Evolutionary conservation across 2,329 filamentous ascomycete species (phyloP).

Genomic region (Ceratocystis cacaofunesta): DNA sequence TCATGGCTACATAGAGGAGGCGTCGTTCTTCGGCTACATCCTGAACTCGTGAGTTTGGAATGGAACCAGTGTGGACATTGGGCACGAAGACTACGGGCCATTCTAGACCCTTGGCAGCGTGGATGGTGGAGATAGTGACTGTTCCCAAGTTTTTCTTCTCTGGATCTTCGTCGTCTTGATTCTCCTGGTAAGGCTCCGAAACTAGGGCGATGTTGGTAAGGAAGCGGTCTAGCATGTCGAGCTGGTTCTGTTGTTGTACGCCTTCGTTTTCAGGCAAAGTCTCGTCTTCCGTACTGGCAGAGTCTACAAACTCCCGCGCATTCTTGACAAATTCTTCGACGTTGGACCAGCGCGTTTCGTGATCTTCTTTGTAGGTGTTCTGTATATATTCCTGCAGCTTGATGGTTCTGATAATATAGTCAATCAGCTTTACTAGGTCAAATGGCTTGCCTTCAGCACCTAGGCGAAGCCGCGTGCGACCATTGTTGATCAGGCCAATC

Average conservation of each 20-base stretch:
- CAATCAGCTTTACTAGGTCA: slow-evolving; percentile 34
- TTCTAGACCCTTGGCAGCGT: slow-evolving; percentile 88
- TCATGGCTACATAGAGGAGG: slow-evolving; percentile 93
- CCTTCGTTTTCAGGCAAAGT: slow-evolving; percentile 54
- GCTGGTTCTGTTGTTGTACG: slow-evolving; percentile 49
- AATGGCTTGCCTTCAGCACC: slow-evolving; percentile 22
- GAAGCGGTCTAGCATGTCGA: slow-evolving; percentile 54
- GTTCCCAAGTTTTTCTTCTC: slow-evolving; percentile 24
- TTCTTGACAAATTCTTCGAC: slow-evolving; percentile 76
- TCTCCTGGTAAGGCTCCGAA: slow-evolving; percentile 55
- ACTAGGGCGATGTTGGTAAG: slow-evolving; percentile 84
- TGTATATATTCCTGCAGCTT: slow-evolving; percentile 61
- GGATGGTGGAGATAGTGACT: slow-evolving; percentile 89
- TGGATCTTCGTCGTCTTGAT: slow-evolving; percentile 39
- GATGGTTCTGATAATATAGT: slow-evolving; percentile 46
- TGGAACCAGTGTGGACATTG: slow-evolving; percentile 74
- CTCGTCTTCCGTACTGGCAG: slow-evolving; percentile 35
- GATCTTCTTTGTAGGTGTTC: slow-evolving; percentile 54
- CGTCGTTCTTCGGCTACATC: slow-evolving; percentile 77
- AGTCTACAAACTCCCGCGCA: slow-evolving; percentile 53
- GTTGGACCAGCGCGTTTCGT: slow-evolving; percentile 72
- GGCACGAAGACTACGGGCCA: slow-evolving; percentile 95
- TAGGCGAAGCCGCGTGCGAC: slow-evolving; percentile 23
- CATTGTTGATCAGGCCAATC: slow-evolving; percentile 28
- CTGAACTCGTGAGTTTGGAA: slow-evolving; percentile 76